Conservation (phyloP, 2,329 filamentous ascomycete species). For the Hymenoscyphus repandus region DNA sequence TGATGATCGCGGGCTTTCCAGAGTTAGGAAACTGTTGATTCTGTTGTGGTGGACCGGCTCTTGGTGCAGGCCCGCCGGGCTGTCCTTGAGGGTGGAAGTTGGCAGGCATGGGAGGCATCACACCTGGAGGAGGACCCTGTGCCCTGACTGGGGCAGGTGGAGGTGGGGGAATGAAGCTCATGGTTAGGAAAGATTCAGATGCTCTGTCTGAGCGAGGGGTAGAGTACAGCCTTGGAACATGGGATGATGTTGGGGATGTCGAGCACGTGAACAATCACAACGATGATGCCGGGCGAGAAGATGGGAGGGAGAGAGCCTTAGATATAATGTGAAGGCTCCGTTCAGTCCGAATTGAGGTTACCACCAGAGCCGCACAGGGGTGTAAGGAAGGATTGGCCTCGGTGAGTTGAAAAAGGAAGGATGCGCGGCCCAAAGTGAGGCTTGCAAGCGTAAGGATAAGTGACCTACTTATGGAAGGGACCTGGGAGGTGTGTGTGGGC, state of each 20-base stretch:
- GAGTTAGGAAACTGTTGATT: neutral
- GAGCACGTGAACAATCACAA: neutral
- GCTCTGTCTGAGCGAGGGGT: neutral
- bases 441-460: neutral
- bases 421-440: slow-evolving; percentile 3
- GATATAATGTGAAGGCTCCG: too few relatives aligned
- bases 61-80: neutral
- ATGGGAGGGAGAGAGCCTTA: neutral
- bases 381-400: neutral
- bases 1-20: slow-evolving; percentile 11
- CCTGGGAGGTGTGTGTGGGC: neutral
- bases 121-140: slow-evolving; percentile 2
- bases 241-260: neutral
- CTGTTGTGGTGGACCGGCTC: neutral
- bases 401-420: neutral
- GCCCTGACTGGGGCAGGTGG: slow-evolving; percentile 9
- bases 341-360: too few relatives aligned
- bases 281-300: slow-evolving; percentile 5
- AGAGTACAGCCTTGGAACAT: neutral
- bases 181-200: neutral
- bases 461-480: neutral
- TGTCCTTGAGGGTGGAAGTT: neutral
- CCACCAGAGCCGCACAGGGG: slow-evolving; percentile 3
- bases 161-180: slow-evolving; percentile 11
- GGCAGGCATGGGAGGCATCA: neutral